These are phyloP conservation scores for Aciculosporium take DNA, from an alignment of 2,329 filamentous ascomycete species.

Conservation along the genomic window DNA sequence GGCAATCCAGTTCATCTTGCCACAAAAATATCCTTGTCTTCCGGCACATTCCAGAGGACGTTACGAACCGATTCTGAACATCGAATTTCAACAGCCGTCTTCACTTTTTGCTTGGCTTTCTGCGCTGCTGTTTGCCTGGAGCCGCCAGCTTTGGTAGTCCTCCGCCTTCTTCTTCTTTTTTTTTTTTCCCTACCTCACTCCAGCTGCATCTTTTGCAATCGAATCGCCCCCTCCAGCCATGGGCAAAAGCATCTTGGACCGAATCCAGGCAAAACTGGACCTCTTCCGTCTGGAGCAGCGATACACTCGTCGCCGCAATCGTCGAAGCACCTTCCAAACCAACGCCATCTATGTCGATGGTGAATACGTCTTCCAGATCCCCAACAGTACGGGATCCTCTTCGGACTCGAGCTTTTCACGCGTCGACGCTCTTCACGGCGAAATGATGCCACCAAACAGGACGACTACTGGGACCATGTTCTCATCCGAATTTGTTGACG, in stretches of 20 bases:
- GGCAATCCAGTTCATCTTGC: background rate
- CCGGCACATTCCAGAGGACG: background rate
- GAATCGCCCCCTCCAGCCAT: conserved; percentile 19
- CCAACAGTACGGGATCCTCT: conserved; percentile 43
- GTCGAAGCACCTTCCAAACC: conserved; percentile 77
- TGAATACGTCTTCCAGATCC: conserved; percentile 74
- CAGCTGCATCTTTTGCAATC: background rate
- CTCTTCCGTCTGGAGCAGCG: conserved; percentile 90
- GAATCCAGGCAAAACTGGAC: conserved; percentile 60
- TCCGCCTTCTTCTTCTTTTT: background rate
- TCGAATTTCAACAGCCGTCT: background rate
- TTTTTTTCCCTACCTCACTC: background rate
- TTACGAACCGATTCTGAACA: background rate
- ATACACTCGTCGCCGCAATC: conserved; percentile 76
- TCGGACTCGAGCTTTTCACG: conserved; percentile 26
- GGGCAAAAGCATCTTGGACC: conserved; percentile 40
- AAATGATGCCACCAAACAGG: conserved; percentile 14
- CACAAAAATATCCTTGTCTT: background rate
- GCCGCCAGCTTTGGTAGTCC: background rate
- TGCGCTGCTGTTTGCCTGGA: background rate
- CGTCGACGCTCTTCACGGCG: conserved; percentile 24
- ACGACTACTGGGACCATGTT: conserved; percentile 8
- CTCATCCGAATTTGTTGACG: conserved; percentile 13
- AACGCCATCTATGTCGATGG: conserved; percentile 88
- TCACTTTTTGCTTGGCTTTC: background rate